Base-by-base conservation (phyloP, 164 flowering plant species). In the Nelumbo lutea region DNA sequence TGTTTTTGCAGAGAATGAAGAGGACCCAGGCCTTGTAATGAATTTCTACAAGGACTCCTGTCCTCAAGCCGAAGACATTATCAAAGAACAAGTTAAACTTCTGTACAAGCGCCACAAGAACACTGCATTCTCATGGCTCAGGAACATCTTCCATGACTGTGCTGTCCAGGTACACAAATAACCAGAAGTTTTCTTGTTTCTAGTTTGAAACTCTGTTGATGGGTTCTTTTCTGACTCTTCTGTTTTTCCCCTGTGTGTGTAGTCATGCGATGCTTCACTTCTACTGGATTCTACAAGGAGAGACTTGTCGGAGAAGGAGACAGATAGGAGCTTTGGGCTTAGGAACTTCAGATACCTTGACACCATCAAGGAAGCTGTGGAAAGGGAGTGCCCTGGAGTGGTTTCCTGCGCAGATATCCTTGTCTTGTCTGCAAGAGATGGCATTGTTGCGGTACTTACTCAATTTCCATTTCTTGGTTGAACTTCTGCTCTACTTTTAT, bases 141-240 rank as follows among this genome's bases (percentile, higher is more conserved):
- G 98, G 68, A 94, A 94, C 87, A 87, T 94, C 78, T 94, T 94
- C 89, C 98, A 94, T 78, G 98, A 94, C 89, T 94, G 98, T 78
- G 92, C 87, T 80, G 97, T 91, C 72, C 75, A 91, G 89, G 98
- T 90, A 65, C 27, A 67, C 45, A 43, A 62, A 40, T 38, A 9
- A 15, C 10, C 6, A 1, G 55, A 56, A 3, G 64, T 6, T 60
- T 46, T 48, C 40, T 15, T 10, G 5, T 27, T 51, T 61, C 56
- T 43, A 27, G 39, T 50, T 43, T 27, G 15, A 43, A 42, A 68
- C 59, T 64, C 43, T 61, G 65, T 13, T 70, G 40, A 42, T 56
- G 69, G 55, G 56, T 62, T 3, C 64, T 45, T 10, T 41, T 56
- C 13, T n/a, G 5, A 5, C 51, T 2, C 39, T 42, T 39, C 5